Conservation (phyloP, 2,329 filamentous ascomycete species). For the Diaporthe vaccinii region DNA sequence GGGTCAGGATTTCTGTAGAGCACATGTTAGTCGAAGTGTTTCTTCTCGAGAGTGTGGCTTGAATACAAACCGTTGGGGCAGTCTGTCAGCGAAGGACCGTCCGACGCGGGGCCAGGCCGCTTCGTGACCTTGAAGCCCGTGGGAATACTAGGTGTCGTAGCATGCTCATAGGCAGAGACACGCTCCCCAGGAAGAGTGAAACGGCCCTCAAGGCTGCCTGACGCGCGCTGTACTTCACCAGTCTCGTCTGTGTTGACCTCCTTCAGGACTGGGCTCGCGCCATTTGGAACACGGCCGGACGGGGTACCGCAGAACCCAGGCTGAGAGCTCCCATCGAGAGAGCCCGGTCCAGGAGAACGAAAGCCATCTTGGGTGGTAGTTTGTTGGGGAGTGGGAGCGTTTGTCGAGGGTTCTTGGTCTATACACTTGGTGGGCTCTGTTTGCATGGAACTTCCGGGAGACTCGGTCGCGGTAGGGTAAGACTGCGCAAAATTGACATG, state of each 20-base stretch:
- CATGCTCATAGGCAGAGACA: constrained; percentile 73
- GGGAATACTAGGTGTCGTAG: constrained; percentile 62
- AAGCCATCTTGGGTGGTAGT: constrained; percentile 70
- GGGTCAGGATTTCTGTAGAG: constrained; percentile 85
- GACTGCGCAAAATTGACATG: constrained; percentile 65
- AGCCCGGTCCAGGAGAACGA: constrained; percentile 57
- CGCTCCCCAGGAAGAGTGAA: constrained; percentile 61
- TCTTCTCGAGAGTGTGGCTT: constrained; percentile 3
- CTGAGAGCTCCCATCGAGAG: constrained; percentile 52
- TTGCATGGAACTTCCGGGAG: constrained; percentile 73
- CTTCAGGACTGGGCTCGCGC: constrained; percentile 45
- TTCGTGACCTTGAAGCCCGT: constrained; percentile 70
- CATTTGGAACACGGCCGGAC: constrained; percentile 51
- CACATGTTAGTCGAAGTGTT: constrained; percentile 43
- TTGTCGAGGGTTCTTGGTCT: constrained; percentile 56
- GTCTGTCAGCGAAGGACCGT: constrained; percentile 61
- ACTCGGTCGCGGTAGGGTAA: constrained; percentile 49
- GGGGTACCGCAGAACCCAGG: constrained; percentile 53
- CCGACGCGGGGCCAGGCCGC: constrained; percentile 55
- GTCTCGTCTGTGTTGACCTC: constrained; percentile 58
- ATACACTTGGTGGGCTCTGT: constrained; percentile 65
- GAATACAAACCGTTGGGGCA: constrained; percentile 84
- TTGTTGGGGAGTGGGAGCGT: constrained; percentile 51
- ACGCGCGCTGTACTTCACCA: constrained; percentile 64
- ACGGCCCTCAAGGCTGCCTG: constrained; percentile 58